Evolutionary conservation across 2,329 filamentous ascomycete genomes (phyloP).

Genomic region (Hypoxylon sp.): DNA sequence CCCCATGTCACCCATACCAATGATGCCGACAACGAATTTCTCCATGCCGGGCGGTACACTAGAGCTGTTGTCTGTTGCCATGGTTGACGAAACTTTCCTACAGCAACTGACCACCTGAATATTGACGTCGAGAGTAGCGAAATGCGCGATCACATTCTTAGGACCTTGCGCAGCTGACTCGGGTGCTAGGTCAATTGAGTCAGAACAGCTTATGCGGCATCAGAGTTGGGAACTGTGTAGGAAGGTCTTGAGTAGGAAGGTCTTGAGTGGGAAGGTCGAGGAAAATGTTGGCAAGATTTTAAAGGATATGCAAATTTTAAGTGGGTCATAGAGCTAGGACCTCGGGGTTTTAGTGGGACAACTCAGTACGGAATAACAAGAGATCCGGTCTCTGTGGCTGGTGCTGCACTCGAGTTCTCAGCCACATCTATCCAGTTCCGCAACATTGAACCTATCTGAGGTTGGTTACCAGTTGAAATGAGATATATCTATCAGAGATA

Average conservation of each 20-base stretch:
- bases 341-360: neutral
- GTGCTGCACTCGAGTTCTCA: conserved; percentile 1
- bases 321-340: conserved; percentile 25
- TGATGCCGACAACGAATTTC: conserved; percentile 87
- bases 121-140: conserved; percentile 26
- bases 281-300: conserved; percentile 33
- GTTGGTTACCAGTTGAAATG: neutral
- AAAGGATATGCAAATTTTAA: conserved; percentile 33
- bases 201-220: conserved; percentile 5
- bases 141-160: conserved; percentile 46
- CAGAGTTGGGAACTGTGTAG: conserved; percentile 12
- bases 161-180: conserved; percentile 1
- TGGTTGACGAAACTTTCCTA: conserved; percentile 32
- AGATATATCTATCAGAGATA: neutral
- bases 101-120: conserved; percentile 31
- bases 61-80: conserved; percentile 46
- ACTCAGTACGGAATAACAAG: conserved; percentile 11
- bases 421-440: conserved; percentile 13
- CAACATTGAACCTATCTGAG: neutral
- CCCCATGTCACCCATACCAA: conserved; percentile 99
- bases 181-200: conserved; percentile 12
- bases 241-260: conserved; percentile 14
- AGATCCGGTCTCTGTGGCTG: conserved; percentile 19
- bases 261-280: conserved; percentile 15
- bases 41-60: conserved; percentile 67